Conservation (phyloP, 129 eudicot genomes). For the Oenanthe sinensis region DNA sequence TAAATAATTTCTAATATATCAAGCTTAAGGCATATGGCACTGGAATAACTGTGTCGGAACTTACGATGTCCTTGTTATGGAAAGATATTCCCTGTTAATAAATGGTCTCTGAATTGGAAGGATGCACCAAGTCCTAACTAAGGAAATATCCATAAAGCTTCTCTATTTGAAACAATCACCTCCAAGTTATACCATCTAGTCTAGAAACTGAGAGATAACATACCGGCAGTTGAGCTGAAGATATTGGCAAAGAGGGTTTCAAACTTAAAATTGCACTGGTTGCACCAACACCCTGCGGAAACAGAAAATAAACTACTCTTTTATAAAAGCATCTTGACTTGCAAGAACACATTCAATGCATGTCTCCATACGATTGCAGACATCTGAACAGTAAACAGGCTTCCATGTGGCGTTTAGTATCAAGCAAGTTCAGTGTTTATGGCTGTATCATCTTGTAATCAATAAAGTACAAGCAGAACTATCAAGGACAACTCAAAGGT, state of each 20-base stretch:
- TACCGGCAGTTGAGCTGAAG: constrained; percentile 74
- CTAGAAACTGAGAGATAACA: constrained; percentile 24
- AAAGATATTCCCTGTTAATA: not conserved
- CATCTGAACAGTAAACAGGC: constrained; percentile 11
- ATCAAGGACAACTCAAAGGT: not conserved
- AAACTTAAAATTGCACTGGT: constrained; percentile 52
- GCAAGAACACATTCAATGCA: constrained; percentile 4
- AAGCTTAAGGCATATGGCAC: not conserved
- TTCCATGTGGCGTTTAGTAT: constrained; percentile 17
- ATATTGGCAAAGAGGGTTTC: constrained; percentile 58
- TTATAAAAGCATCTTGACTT: constrained; percentile 3
- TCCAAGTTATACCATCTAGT: constrained; percentile 5
- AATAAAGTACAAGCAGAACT: not conserved
- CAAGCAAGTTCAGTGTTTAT: not conserved
- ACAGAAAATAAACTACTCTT: constrained; percentile 26
- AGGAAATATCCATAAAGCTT: constrained; percentile 4
- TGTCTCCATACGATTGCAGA: constrained; percentile 16
- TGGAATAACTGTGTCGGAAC: not conserved
- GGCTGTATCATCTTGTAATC: not conserved
- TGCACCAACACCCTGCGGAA: constrained; percentile 82
- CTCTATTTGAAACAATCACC: constrained; percentile 12
- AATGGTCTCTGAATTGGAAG: not conserved
- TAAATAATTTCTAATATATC: not conserved
- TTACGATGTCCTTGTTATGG: not conserved
- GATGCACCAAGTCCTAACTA: constrained; percentile 10